A percentile compares a stretch with the other conserved stretches of the same genome.
These are phyloP conservation scores for Clitopilus passeckerianus DNA, from an alignment of 768 basidiomycete genomes.

Conservation along the genomic window DNA sequence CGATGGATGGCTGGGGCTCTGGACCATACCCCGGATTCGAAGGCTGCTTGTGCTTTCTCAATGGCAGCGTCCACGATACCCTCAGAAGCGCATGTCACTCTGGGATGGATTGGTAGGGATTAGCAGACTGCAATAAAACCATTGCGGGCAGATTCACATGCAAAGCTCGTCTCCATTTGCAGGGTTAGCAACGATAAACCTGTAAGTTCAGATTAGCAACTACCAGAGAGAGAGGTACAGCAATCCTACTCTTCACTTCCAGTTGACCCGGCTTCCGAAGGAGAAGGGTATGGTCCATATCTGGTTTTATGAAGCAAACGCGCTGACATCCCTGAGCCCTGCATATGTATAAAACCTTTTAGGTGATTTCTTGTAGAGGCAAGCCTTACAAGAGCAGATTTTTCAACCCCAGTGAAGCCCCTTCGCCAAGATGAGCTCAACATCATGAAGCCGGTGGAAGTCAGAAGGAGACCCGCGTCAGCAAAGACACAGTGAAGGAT, in stretches of 20 bases:
- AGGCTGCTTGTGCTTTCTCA: conserved; percentile 48
- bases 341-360: not conserved
- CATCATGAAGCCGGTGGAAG: not conserved
- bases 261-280: not conserved
- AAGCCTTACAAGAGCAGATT: too few species aligned
- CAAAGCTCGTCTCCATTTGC: conserved; percentile 58
- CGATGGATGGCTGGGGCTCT: conserved; percentile 51
- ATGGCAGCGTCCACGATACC: conserved; percentile 51
- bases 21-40: conserved; percentile 72
- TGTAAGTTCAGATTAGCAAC: conserved; percentile 13
- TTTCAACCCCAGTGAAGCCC: too few species aligned
- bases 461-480: not conserved
- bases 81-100: conserved; percentile 49
- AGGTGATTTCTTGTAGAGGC: too few species aligned
- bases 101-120: conserved; percentile 15
- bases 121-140: too few species aligned
- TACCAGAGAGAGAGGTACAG: not conserved
- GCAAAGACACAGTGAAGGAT: not conserved
- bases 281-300: conserved; percentile 4
- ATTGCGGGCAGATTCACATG: conserved; percentile 34
- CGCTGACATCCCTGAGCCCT: conserved; percentile 3
- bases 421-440: not conserved
- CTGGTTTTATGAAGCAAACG: conserved; percentile 6
- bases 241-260: conserved; percentile 16
- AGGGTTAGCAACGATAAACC: conserved; percentile 59